Evolutionary conservation across 2,329 filamentous ascomycete genomes (phyloP).

Genomic region (Claviceps sorghi): DNA sequence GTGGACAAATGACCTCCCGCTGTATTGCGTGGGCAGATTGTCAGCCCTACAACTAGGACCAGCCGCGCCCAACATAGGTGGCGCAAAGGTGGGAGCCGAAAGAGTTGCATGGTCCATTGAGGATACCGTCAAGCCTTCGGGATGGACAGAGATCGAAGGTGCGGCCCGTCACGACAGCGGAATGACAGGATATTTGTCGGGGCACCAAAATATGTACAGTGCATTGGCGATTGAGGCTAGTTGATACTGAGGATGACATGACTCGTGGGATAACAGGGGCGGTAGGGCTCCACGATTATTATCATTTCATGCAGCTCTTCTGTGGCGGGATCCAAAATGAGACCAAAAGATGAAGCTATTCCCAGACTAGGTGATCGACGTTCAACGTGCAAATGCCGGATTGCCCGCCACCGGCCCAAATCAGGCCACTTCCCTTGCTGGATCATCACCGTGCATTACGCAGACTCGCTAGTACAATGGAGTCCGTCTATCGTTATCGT

Average conservation of each 20-base stretch:
- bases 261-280: background rate
- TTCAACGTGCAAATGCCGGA: too few relatives aligned
- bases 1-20: constrained; percentile 58
- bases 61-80: constrained; percentile 58
- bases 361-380: too few relatives aligned
- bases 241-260: background rate
- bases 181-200: constrained; percentile 18
- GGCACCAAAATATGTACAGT: constrained; percentile 23
- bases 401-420: too few relatives aligned
- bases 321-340: too few relatives aligned
- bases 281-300: background rate
- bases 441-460: too few relatives aligned
- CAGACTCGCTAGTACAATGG: too few relatives aligned
- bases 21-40: constrained; percentile 56
- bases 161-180: constrained; percentile 1
- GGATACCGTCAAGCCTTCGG: constrained; percentile 26
- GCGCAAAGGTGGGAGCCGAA: constrained; percentile 58
- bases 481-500: too few relatives aligned
- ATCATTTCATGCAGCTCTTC: too few relatives aligned
- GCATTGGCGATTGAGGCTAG: constrained; percentile 9
- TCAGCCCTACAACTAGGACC: constrained; percentile 56
- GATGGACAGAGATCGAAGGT: constrained; percentile 3
- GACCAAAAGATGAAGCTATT: too few relatives aligned
- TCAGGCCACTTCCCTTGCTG: too few relatives aligned
- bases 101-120: constrained; percentile 57